Evolutionary conservation across 768 basidiomycete genomes (phyloP).

Genomic region (Agrocybe chaxingu): DNA sequence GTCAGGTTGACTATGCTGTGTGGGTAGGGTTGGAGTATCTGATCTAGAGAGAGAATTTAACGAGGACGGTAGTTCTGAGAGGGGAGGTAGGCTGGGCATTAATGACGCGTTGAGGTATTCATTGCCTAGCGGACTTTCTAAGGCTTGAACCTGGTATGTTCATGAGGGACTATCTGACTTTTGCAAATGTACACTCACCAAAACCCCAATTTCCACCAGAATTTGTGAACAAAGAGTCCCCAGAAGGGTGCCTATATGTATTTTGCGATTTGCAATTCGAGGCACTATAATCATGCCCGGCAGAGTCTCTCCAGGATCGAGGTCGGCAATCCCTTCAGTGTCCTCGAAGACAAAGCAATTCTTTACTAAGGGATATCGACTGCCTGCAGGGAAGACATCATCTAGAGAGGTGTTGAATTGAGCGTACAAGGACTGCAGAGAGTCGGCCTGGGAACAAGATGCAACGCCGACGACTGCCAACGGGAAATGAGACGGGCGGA

Average conservation of each 20-base stretch:
- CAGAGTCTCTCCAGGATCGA: slow-evolving; percentile 53
- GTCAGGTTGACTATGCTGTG: slow-evolving; percentile 58
- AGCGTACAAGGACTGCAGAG: slow-evolving; percentile 49
- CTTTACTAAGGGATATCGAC: slow-evolving; percentile 74
- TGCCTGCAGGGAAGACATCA: slow-evolving; percentile 64
- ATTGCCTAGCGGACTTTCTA: slow-evolving; percentile 84
- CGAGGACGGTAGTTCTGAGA: slow-evolving; percentile 57
- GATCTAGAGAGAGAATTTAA: slow-evolving; percentile 44
- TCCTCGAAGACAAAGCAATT: slow-evolving; percentile 88
- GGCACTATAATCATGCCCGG: slow-evolving; percentile 78
- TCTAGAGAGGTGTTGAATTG: slow-evolving; percentile 66
- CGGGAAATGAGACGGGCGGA: slow-evolving; percentile 80
- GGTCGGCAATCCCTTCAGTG: slow-evolving; percentile 51
- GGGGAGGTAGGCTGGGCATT: slow-evolving; percentile 59
- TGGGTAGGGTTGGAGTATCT: slow-evolving; percentile 44
- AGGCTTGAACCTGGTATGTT: slow-evolving; percentile 56
- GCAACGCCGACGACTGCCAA: slow-evolving; percentile 89
- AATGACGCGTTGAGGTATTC: slow-evolving; percentile 75
- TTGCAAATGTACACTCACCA: slow-evolving; percentile 50
- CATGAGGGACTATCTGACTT: slow-evolving; percentile 1
- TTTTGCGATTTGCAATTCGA: slow-evolving; percentile 81
- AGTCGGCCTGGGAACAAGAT: slow-evolving; percentile 55
- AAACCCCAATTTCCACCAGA: slow-evolving; percentile 76
- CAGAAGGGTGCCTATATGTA: slow-evolving; percentile 85
- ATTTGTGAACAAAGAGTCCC: slow-evolving; percentile 89